Evolutionary conservation across 2,329 filamentous ascomycete genomes (phyloP), one percentile per base, ranked within the genome.

Genomic region (Nothophaeocryptopus gaeumannii): DNA sequence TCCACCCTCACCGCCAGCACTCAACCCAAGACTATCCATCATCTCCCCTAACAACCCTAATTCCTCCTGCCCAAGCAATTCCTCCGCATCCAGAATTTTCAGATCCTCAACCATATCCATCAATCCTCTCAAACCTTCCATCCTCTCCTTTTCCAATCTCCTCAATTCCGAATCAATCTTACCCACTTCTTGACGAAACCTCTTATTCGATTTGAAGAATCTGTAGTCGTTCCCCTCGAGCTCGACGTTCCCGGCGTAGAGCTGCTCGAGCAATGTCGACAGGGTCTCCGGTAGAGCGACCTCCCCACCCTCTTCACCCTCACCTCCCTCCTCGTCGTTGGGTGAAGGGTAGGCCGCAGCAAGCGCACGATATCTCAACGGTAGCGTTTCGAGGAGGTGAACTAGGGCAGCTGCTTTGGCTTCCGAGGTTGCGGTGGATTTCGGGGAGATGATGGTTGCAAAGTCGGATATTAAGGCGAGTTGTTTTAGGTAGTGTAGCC

Each of bases 381-480:
- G 54, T 12, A 57, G 36, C 4, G 48, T 50, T 14, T 54, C 54
- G 39, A 57, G 47, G 30, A 54, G 34, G 14, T 54, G 45, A 9
- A 29, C 39, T 3, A 57, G 38, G 1, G 45, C 29, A 5, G 14
- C 36, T 36, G 33, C 14, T 41, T 41, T 39, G 31, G 39, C 16
- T 26, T 51, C 33, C 16, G 48, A 13, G 15, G 20, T 45, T 14
- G 39, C 16, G 16, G 30, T 35, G 31, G 39, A 30, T 30, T 26
- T 15, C 8, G 29, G 9, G 32, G 39, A 15, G 16, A 41, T 47
- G 30, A 42, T 42, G 2, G 31, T 30, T 8, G 34, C 13, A n/a
- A 26, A 20, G 26, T 30, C 35, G 13, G n/a, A 9, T 12, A 33
- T 20, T 4, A 16, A n/a, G 8, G 20, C 30, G 5, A 12, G 26